These are phyloP conservation scores for Hysterium pulicare DNA, from an alignment of 2,329 filamentous ascomycete genomes.

Conservation along the genomic window DNA sequence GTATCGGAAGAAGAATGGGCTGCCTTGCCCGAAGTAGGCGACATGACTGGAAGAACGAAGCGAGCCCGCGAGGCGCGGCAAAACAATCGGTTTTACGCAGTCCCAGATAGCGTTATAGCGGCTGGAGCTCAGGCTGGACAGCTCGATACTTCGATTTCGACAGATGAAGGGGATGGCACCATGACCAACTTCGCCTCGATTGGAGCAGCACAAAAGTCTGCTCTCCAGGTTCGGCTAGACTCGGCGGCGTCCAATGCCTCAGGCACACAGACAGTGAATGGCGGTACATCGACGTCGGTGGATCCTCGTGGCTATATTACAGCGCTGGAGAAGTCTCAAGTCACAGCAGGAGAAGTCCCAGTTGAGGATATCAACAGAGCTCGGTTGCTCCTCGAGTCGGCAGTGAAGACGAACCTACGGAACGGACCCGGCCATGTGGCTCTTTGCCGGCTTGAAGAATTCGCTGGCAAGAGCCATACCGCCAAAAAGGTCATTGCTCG, in stretches of 20 bases:
- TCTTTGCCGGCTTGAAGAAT: constrained; percentile 84
- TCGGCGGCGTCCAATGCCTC: constrained; percentile 72
- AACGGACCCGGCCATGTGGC: constrained; percentile 97
- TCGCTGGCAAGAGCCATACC: constrained; percentile 86
- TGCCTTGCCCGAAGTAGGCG: constrained; percentile 89
- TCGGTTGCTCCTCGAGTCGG: constrained; percentile 86
- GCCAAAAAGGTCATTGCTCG: constrained; percentile 84
- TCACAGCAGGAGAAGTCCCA: constrained; percentile 69
- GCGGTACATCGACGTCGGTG: constrained; percentile 83
- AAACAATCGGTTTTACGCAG: constrained; percentile 76
- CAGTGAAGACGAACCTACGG: constrained; percentile 94
- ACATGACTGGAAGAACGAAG: constrained; percentile 91
- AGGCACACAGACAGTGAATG: constrained; percentile 60
- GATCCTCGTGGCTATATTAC: constrained; percentile 96
- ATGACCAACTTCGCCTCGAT: constrained; percentile 99
- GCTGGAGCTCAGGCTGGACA: constrained; percentile 77
- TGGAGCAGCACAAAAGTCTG: constrained; percentile 92
- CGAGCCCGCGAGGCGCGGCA: constrained; percentile 80
- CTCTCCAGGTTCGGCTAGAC: constrained; percentile 88
- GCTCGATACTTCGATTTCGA: constrained; percentile 78
- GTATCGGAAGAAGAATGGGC: constrained; percentile 97
- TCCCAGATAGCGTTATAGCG: constrained; percentile 91
- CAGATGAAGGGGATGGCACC: constrained; percentile 72
- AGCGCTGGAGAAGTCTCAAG: constrained; percentile 76
- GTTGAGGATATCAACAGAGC: constrained; percentile 96